Percentiles rank a stretch among this genome's conserved stretches.
These are phyloP conservation scores for Abelmoschus esculentus DNA, from an alignment of 345 rosid species.

Conservation along the genomic window DNA sequence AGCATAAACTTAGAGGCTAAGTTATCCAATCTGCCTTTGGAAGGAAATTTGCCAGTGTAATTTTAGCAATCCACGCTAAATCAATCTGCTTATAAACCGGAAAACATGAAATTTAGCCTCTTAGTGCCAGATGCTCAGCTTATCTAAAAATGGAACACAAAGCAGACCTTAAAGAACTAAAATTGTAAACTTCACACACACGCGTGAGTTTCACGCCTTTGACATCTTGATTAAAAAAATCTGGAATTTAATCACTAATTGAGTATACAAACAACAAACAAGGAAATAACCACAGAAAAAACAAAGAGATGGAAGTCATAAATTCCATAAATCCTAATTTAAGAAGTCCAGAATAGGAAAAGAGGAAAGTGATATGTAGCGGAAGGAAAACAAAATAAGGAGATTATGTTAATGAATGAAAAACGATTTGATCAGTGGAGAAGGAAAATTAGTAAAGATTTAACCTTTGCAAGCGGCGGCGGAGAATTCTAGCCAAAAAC, in stretches of 20 bases:
- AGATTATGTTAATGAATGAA: background rate
- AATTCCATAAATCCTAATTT: background rate
- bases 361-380: background rate
- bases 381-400: background rate
- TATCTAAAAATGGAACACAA: background rate
- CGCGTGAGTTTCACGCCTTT: background rate
- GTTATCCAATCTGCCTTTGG: background rate
- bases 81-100: background rate
- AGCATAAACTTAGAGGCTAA: background rate
- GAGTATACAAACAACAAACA: background rate
- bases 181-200: background rate
- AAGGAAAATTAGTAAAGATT: background rate
- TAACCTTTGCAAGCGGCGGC: background rate
- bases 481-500: background rate
- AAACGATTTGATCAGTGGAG: background rate
- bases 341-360: background rate
- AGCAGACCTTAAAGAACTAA: background rate
- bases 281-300: background rate
- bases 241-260: background rate
- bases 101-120: background rate
- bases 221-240: background rate
- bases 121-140: background rate
- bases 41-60: background rate
- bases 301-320: background rate
- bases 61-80: background rate